Conservation (phyloP, 2,329 filamentous ascomycete species). For the Penicillium sp. region DNA sequence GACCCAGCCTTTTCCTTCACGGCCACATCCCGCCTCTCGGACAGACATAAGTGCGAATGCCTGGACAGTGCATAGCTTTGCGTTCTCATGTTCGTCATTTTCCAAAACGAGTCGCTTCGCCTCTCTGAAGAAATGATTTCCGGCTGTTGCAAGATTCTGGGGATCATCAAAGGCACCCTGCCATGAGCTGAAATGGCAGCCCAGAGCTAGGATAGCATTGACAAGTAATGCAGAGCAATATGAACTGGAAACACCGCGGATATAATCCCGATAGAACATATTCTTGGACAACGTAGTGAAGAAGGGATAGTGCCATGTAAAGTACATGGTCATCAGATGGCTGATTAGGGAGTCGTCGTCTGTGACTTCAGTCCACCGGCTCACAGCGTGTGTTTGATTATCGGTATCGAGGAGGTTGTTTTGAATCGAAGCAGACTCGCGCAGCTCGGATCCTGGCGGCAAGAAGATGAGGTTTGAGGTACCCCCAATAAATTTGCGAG, state of each 20-base stretch:
- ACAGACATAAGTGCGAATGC: slow-evolving; percentile 95
- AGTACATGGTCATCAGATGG: slow-evolving; percentile 95
- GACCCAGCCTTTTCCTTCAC: slow-evolving; percentile 95
- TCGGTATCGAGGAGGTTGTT: slow-evolving; percentile 48
- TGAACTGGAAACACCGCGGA: slow-evolving; percentile 64
- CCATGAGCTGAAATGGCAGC: slow-evolving; percentile 85
- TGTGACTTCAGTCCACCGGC: slow-evolving; percentile 85
- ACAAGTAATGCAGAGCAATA: slow-evolving; percentile 90
- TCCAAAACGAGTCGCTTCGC: slow-evolving; percentile 86
- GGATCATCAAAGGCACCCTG: slow-evolving; percentile 68
- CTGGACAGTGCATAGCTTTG: slow-evolving; percentile 84
- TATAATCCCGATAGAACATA: slow-evolving; percentile 83
- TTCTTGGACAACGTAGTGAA: slow-evolving; percentile 87
- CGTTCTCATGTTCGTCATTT: slow-evolving; percentile 89
- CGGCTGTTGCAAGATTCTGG: slow-evolving; percentile 78
- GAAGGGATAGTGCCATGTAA: slow-evolving; percentile 95
- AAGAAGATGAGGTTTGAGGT: slow-evolving; percentile 91
- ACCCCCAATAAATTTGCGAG: slow-evolving; percentile 86
- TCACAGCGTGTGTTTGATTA: slow-evolving; percentile 65
- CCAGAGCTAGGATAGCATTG: slow-evolving; percentile 88
- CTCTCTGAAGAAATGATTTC: slow-evolving; percentile 94
- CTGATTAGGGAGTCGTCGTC: slow-evolving; percentile 73
- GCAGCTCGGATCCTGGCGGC: slow-evolving; percentile 50
- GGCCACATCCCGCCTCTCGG: slow-evolving; percentile 86
- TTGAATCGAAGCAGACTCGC: slow-evolving; percentile 39